Conservation (phyloP, 2,329 filamentous ascomycete genomes). For the Aspergillus novoparasiticus region DNA sequence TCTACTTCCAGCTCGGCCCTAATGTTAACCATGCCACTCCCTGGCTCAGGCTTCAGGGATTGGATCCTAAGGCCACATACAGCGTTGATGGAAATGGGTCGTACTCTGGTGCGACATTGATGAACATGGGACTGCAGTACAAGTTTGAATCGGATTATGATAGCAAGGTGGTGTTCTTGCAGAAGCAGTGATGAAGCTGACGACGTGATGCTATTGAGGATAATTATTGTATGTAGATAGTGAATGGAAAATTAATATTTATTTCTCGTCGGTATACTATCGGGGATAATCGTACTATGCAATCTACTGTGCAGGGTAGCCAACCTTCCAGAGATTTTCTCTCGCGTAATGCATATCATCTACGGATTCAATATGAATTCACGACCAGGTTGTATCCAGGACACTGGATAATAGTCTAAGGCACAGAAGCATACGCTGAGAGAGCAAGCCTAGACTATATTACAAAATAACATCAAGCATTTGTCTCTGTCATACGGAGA, state of each 20-base stretch:
- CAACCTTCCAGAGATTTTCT: no score
- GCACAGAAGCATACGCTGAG: no score
- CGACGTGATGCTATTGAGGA: background rate
- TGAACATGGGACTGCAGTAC: slow-evolving; percentile 63
- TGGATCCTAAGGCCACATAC: slow-evolving; percentile 59
- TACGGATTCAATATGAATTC: no score
- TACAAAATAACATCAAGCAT: no score
- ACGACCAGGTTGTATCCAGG: no score
- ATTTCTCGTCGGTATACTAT: background rate
- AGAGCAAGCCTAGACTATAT: no score
- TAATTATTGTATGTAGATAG: background rate
- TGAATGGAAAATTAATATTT: background rate
- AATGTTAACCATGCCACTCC: slow-evolving; percentile 58
- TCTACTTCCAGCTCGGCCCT: slow-evolving; percentile 62
- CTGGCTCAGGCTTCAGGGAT: slow-evolving; percentile 57
- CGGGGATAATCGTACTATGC: no score
- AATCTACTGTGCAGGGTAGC: no score
- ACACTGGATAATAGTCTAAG: no score
- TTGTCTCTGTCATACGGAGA: no score
- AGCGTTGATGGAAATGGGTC: slow-evolving; percentile 54
- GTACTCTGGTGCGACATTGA: slow-evolving; percentile 62
- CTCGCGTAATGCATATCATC: no score
- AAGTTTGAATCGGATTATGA: slow-evolving; percentile 57
- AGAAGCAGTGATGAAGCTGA: slow-evolving; percentile 41
- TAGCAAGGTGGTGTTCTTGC: slow-evolving; percentile 59